Conservation (phyloP, 441 rosid genomes). For the Pelargonium myrrhifolium region DNA sequence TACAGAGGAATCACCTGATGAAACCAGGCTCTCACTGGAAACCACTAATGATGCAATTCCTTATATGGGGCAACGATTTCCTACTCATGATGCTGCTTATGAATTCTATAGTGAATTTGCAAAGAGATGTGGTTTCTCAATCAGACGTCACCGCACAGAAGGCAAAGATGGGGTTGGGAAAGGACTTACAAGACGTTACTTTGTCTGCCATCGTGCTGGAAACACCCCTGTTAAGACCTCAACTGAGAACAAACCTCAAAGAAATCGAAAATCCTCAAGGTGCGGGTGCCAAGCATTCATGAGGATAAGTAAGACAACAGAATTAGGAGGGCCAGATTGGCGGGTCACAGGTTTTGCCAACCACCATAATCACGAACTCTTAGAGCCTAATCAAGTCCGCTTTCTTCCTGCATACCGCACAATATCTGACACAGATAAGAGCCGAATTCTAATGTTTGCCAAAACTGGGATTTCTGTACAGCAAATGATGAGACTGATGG, state of each 20-base stretch:
- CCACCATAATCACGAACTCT: constrained; percentile 85
- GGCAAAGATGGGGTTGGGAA: constrained; percentile 96
- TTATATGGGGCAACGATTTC: constrained; percentile 74
- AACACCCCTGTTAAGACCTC: constrained; percentile 72
- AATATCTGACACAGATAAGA: constrained; percentile 88
- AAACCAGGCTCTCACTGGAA: constrained; percentile 59
- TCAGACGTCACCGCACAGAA: constrained; percentile 91
- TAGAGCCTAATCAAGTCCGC: constrained; percentile 87
- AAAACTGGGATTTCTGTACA: constrained; percentile 91
- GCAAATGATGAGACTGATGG: constrained; percentile 98
- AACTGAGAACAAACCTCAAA: constrained; percentile 70
- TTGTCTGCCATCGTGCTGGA: constrained; percentile 98
- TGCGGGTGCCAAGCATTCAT: constrained; percentile 93
- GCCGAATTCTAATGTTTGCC: constrained; percentile 87
- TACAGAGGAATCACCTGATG: constrained; percentile 77
- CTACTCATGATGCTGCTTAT: constrained; percentile 85
- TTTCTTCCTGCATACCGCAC: constrained; percentile 94
- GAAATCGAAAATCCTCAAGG: constrained; percentile 83
- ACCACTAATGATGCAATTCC: constrained; percentile 55
- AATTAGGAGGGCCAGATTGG: constrained; percentile 77
- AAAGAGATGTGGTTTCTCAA: constrained; percentile 81
- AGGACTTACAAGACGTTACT: constrained; percentile 91
- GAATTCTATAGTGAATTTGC: constrained; percentile 83
- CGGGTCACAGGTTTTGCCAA: constrained; percentile 84
- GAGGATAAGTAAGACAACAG: constrained; percentile 71